phyloP scores from a whole-genome alignment of 2,329 filamentous ascomycete genomes.

The Tolypocladium inflatum region DNA sequence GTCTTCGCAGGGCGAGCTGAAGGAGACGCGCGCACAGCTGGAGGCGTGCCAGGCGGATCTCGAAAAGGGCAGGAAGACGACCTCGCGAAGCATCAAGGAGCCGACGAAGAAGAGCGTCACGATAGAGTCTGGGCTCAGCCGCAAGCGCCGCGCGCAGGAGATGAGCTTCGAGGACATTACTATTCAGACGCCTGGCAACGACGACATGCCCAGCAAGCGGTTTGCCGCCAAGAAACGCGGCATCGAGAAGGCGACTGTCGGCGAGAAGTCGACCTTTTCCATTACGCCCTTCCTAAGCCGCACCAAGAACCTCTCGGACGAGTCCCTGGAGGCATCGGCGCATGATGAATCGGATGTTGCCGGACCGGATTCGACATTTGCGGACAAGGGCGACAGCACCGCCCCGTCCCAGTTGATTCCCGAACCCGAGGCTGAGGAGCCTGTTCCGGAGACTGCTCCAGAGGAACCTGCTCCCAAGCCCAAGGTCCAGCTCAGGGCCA shows the following conservation, averaged over 20 bases:
- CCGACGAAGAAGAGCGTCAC: constrained; percentile 11
- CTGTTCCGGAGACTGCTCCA: constrained; percentile 2
- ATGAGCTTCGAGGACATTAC: constrained; percentile 33
- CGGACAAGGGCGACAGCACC: constrained; percentile 4
- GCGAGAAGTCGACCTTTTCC: constrained; percentile 86
- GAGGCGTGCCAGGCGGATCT: constrained; percentile 31
- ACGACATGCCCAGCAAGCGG: constrained; percentile 29
- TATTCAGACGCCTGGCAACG: constrained; percentile 36
- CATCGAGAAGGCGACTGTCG: constrained; percentile 43
- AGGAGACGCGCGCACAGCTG: constrained; percentile 41
- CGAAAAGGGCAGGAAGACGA: constrained; percentile 18
- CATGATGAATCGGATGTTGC: constrained; percentile 4
- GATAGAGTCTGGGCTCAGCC: constrained; percentile 22
- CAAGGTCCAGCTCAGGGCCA: constrained; percentile 6
- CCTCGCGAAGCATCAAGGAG: constrained; percentile 8
- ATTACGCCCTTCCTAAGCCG: constrained; percentile 89
- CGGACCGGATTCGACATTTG: constrained; percentile 3
- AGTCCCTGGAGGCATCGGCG: constrained; percentile 17
- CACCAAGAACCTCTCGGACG: constrained; percentile 44
- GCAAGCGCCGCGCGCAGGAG: constrained; percentile 38
- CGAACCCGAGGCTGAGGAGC: constrained; percentile 19
- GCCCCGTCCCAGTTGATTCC: constrained; percentile 18
- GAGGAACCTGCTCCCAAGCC: constrained; percentile 3
- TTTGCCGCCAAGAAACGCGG: constrained; percentile 43
- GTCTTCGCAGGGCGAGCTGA: constrained; percentile 62